Conservation (phyloP, 164 flowering plant genomes). For the Akebia trifoliata region DNA sequence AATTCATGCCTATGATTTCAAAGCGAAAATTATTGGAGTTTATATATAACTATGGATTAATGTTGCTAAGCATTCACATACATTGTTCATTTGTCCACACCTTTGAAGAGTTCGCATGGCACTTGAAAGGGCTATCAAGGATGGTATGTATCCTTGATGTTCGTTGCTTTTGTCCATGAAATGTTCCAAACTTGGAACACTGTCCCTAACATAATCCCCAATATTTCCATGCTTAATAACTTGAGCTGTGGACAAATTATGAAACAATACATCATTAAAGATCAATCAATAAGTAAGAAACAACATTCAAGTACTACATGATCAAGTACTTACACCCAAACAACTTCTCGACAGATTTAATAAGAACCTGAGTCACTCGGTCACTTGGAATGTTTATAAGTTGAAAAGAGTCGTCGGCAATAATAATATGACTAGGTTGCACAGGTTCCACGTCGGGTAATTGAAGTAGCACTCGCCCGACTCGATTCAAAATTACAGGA, state of each 20-base stretch:
- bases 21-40: constrained; percentile 1
- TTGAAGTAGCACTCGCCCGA: constrained; percentile 63
- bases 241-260: constrained; percentile 37
- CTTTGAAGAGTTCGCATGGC: constrained; percentile 69
- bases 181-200: constrained; percentile 65
- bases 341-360: constrained; percentile 50
- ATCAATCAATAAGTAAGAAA: neutral
- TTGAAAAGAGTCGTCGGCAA: constrained; percentile 82
- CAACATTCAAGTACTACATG: neutral
- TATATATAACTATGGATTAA: neutral
- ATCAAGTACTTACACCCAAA: constrained; percentile 58
- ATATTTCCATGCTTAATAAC: constrained; percentile 37
- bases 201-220: constrained; percentile 57
- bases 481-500: constrained; percentile 53
- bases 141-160: constrained; percentile 46
- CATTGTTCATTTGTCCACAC: constrained; percentile 15
- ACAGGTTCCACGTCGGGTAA: constrained; percentile 21
- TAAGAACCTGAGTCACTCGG: constrained; percentile 37
- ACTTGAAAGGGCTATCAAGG: constrained; percentile 72
- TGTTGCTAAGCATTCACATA: neutral
- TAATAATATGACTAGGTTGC: constrained; percentile 43
- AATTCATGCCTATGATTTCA: constrained; percentile 67
- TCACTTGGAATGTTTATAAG: constrained; percentile 52
- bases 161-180: constrained; percentile 35
- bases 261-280: neutral